These are phyloP conservation scores for Saccharomycopsis sp. DNA, from an alignment of 805 yeast genomes.

Conservation along the genomic window DNA sequence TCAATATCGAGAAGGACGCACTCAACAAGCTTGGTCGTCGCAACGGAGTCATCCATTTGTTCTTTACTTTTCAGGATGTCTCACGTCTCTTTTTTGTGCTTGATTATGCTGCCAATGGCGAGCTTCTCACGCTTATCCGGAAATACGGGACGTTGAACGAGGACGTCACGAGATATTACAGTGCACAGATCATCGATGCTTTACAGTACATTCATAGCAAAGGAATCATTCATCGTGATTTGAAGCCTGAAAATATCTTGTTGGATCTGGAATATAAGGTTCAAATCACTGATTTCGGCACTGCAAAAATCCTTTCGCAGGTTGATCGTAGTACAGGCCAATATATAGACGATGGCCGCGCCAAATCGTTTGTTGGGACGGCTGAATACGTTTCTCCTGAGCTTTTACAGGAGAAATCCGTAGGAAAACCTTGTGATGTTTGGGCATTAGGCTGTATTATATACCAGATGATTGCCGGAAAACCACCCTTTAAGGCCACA, in stretches of 20 bases:
- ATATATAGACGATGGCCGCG: slow-evolving; percentile 61
- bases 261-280: slow-evolving; percentile 54
- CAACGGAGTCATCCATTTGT: slow-evolving; percentile 59
- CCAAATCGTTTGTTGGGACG: slow-evolving; percentile 80
- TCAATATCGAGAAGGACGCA: slow-evolving; percentile 76
- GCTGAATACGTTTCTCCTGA: slow-evolving; percentile 85
- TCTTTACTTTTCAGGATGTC: slow-evolving; percentile 76
- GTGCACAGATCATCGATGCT: slow-evolving; percentile 71
- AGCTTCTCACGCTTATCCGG: slow-evolving; percentile 59
- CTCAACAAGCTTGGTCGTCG: slow-evolving; percentile 58
- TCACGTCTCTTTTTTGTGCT: slow-evolving; percentile 65
- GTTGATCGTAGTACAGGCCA: slow-evolving; percentile 28
- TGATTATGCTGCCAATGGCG: slow-evolving; percentile 79
- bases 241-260: slow-evolving; percentile 77
- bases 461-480: slow-evolving; percentile 92
- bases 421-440: slow-evolving; percentile 90
- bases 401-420: slow-evolving; percentile 63
- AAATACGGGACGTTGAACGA: slow-evolving; percentile 66
- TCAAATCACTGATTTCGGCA: slow-evolving; percentile 78
- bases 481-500: slow-evolving; percentile 80
- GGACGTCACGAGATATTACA: slow-evolving; percentile 58
- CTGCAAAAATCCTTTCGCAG: slow-evolving; percentile 66
- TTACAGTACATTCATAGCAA: slow-evolving; percentile 62
- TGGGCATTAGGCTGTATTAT: slow-evolving; percentile 98
- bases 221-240: slow-evolving; percentile 76